Percentiles rank a stretch among this genome's conserved stretches.
phyloP scores from a whole-genome alignment of 352 stramenopile species.

The Phytophthora pistaciae region DNA sequence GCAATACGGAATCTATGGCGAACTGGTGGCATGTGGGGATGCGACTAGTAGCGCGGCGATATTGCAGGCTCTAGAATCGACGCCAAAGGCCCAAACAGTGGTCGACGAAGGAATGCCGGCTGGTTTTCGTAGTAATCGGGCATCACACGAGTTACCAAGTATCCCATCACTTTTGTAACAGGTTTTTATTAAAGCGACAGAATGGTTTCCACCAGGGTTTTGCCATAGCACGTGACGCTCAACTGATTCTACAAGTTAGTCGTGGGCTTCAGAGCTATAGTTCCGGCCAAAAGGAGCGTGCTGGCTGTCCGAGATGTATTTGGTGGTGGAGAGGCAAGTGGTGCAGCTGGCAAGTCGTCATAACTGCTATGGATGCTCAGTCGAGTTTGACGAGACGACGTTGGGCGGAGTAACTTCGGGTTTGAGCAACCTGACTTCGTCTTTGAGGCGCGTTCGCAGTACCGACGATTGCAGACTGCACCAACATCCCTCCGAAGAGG shows the following conservation, averaged over 20 bases:
- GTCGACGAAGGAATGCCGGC: slow-evolving; percentile 4
- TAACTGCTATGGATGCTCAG: slow-evolving; percentile 6
- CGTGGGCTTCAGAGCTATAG: slow-evolving; percentile 12
- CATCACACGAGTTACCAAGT: background rate
- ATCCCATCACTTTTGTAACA: background rate
- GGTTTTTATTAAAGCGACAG: background rate
- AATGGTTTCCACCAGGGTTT: background rate
- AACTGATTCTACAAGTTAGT: background rate
- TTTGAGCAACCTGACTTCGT: slow-evolving; percentile 24
- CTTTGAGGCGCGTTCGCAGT: background rate
- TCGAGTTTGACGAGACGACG: slow-evolving; percentile 18
- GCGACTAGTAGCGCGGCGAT: background rate
- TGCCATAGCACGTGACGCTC: background rate
- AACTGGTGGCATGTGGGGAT: slow-evolving; percentile 23
- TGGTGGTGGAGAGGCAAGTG: slow-evolving; percentile 2
- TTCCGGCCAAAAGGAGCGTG: slow-evolving; percentile 12
- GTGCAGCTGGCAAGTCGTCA: background rate
- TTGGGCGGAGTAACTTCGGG: slow-evolving; percentile 17
- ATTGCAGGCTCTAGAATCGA: slow-evolving; percentile 5
- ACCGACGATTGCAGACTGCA: slow-evolving; percentile 1
- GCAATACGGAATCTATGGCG: slow-evolving; percentile 13
- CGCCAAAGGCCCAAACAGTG: background rate
- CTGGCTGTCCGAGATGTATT: slow-evolving; percentile 4
- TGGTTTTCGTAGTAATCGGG: background rate
- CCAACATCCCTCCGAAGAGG: background rate